Percentiles rank a stretch among this genome's conserved stretches.
Conservation (phyloP, 2,329 filamentous ascomycete genomes). For the Fusarium sp. region DNA sequence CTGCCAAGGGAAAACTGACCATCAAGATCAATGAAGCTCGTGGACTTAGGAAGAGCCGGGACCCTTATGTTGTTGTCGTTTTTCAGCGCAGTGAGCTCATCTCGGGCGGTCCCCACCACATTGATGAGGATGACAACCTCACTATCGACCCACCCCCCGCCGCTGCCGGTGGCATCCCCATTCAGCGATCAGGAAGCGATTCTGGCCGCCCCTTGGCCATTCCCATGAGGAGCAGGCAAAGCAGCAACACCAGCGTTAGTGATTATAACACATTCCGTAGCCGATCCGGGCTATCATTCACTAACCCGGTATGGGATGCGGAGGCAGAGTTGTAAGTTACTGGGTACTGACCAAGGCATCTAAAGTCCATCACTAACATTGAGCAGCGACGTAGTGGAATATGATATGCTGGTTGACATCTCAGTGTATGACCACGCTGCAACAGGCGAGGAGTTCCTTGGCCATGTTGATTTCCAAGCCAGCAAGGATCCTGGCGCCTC, state of each 20-base stretch:
- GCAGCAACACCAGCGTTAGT: constrained; percentile 89
- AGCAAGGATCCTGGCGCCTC: constrained; percentile 76
- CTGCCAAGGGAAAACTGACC: constrained; percentile 87
- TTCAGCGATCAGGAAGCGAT: constrained; percentile 82
- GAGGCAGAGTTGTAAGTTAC: constrained; percentile 89
- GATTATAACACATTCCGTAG: constrained; percentile 75
- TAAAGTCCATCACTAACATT: constrained; percentile 29
- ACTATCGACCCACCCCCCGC: constrained; percentile 62
- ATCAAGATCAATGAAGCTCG: constrained; percentile 91
- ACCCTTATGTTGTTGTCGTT: constrained; percentile 96
- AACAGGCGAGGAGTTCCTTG: constrained; percentile 90
- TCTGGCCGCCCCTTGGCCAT: constrained; percentile 90
- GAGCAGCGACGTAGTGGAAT: constrained; percentile 90
- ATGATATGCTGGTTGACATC: constrained; percentile 90
- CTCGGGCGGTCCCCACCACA: constrained; percentile 82
- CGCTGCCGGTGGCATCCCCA: constrained; percentile 68
- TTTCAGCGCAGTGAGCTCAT: constrained; percentile 98
- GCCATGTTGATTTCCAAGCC: constrained; percentile 86
- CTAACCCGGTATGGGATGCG: constrained; percentile 94
- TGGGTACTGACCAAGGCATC: too few relatives aligned
- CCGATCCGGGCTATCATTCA: constrained; percentile 72
- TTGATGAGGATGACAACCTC: constrained; percentile 72
- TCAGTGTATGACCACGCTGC: constrained; percentile 90
- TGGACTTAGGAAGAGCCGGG: constrained; percentile 83
- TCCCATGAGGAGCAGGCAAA: constrained; percentile 96